Evolutionary conservation across 208 protist genomes (phyloP), one percentile per base, ranked within the genome.

Genomic region (Trypanosoma conorhini): DNA sequence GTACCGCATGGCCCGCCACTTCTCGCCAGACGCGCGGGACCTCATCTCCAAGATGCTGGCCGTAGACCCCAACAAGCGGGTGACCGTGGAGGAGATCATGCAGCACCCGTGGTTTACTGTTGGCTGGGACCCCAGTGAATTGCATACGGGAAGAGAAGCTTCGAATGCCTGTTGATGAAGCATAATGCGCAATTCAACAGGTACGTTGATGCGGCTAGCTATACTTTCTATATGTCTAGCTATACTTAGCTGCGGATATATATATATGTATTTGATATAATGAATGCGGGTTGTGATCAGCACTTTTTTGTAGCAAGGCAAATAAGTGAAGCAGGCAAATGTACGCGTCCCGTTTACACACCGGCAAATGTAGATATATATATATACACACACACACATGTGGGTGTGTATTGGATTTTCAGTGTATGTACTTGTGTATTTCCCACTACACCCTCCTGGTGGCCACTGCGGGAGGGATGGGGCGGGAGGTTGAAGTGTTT

Each of bases 41-140:
- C 59, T 96, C 2, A 94, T 95, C 58, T 66, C 66, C 15, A 70
- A 60, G 42, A 98, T 98, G 86, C 70, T 98, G 5, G 80, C 79
- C 1, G 79, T 89, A 2, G 85, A 97, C 50, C 96, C 95, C 7
- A 52, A 66, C 9, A 79, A 90, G 74, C 83, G 97, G 56, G 84
- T 91, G 33, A 94, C 88, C 12, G 35, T 98, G 38, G 89, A 89
- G 9, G 80, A 95, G 26, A 85, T 98, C 55, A 96, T 95, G 26
- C 40, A 69, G 24, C 85, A 97, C 66, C 80, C 74, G 28, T 98
- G 95, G 95, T 97, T 98, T 77, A 51, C 70, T 8, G 74, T 83
- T 15, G 85, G 82, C 63, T 94, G 84, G 80, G 84, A 92, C 65
- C 81, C 77, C 2, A 61, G 42, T 21, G 61, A 82, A 73, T 70